A percentile compares a stretch with the other conserved stretches of the same genome.
Evolutionary conservation across 805 yeast genomes (phyloP).

Genomic region (Saturnispora galanensis): DNA sequence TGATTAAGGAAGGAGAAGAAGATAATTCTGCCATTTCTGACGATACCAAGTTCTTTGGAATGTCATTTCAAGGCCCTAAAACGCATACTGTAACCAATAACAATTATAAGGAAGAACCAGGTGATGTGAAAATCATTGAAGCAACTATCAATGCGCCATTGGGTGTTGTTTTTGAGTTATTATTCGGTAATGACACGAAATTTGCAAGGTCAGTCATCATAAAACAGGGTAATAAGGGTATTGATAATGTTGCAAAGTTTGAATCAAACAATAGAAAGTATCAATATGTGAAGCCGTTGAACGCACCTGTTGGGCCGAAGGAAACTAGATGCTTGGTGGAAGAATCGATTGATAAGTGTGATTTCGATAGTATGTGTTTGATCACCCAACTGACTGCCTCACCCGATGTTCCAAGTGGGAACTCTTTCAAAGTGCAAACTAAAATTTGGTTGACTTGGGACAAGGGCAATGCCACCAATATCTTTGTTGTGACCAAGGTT

Average conservation of each 20-base stretch:
- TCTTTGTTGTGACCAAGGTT: constrained; percentile 44
- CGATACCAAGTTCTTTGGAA: constrained; percentile 28
- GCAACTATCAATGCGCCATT: constrained; percentile 46
- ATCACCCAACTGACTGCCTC: constrained; percentile 53
- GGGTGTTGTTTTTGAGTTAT: constrained; percentile 46
- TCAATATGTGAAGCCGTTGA: constrained; percentile 52
- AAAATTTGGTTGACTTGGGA: constrained; percentile 55
- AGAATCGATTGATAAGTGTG: constrained; percentile 46
- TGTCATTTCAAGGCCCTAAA: constrained; percentile 31
- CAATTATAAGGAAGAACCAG: constrained; percentile 33
- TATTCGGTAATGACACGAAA: constrained; percentile 52
- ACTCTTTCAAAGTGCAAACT: constrained; percentile 53
- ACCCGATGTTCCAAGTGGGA: constrained; percentile 81
- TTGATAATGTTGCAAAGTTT: constrained; percentile 39
- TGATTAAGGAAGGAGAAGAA: constrained; percentile 24
- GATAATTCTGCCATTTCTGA: constrained; percentile 11
- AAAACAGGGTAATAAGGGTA: constrained; percentile 55
- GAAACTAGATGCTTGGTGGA: constrained; percentile 57
- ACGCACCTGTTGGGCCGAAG: constrained; percentile 66
- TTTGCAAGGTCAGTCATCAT: constrained; percentile 36
- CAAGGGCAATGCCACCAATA: constrained; percentile 39
- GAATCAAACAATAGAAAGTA: constrained; percentile 35
- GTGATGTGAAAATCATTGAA: constrained; percentile 48
- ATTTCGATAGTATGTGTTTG: constrained; percentile 37
- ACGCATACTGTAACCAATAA: constrained; percentile 28